Percentiles rank a stretch among this genome's conserved stretches.
phyloP scores from a whole-genome alignment of 2,329 filamentous ascomycete species.

The Parascedosporium putredinis region DNA sequence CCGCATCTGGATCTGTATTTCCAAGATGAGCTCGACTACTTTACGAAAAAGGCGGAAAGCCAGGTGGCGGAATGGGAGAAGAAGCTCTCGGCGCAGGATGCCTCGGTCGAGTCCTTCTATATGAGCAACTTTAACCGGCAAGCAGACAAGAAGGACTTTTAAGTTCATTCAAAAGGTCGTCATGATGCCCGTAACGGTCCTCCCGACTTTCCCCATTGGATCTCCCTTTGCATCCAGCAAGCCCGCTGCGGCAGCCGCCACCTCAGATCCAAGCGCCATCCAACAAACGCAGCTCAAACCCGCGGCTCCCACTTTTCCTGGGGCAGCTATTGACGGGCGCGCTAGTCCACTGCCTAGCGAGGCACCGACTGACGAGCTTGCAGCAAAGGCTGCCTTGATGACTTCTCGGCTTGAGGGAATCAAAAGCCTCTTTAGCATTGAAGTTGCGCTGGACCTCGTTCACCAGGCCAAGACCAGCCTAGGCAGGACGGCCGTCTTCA shows the following conservation, averaged over 20 bases:
- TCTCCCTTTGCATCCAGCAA: conserved; percentile 45
- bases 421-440: conserved; percentile 88
- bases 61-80: conserved; percentile 84
- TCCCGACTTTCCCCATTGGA: conserved; percentile 56
- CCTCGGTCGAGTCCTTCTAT: conserved; percentile 81
- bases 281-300: conserved; percentile 7
- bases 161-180: conserved; percentile 97
- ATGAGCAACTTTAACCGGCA: conserved; percentile 93
- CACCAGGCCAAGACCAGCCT: conserved; percentile 81
- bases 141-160: conserved; percentile 95
- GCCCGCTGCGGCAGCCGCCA: conserved; percentile 17
- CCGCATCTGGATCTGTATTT: conserved; percentile 90
- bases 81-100: conserved; percentile 82
- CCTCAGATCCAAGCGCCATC: conserved; percentile 17
- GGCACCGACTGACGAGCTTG: conserved; percentile 80
- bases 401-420: conserved; percentile 90
- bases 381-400: conserved; percentile 97
- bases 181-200: conserved; percentile 93
- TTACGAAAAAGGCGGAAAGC: conserved; percentile 63
- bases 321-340: conserved; percentile 21
- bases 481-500: conserved; percentile 75
- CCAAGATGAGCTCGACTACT: conserved; percentile 80
- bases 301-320: conserved; percentile 12
- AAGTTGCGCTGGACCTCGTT: conserved; percentile 81
- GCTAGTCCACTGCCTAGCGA: conserved; percentile 41